Percentiles rank a stretch among this genome's conserved stretches.
These are phyloP conservation scores for Crucibulum cyathiforme DNA, from an alignment of 1,284 basidiomycete species.

Conservation along the genomic window DNA sequence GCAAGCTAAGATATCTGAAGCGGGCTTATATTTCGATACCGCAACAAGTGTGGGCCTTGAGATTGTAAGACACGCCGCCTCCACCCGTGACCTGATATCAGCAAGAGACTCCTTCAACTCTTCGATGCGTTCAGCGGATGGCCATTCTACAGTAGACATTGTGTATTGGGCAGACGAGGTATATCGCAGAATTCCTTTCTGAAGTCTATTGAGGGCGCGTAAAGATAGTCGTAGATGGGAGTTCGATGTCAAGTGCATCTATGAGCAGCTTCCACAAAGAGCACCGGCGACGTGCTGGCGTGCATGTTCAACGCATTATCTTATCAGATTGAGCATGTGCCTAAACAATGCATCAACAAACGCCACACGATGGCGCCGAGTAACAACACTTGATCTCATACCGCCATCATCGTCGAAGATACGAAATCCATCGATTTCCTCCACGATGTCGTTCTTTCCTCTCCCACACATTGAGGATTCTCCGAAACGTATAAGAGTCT, in stretches of 20 bases:
- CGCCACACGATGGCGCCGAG: no score
- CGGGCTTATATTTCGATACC: conserved; percentile 95
- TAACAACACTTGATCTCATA: no score
- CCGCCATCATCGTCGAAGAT: no score
- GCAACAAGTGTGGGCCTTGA: conserved; percentile 67
- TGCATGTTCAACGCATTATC: neutral
- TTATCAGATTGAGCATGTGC: neutral
- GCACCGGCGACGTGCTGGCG: no score
- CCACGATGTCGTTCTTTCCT: conserved; percentile 36
- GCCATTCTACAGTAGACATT: conserved; percentile 8
- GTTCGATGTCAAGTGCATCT: no score
- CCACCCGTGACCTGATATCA: conserved; percentile 56
- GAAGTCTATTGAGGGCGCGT: neutral
- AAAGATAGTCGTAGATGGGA: no score
- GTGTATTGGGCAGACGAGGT: neutral
- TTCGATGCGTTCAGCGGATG: conserved; percentile 32
- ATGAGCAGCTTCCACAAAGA: no score
- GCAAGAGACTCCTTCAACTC: conserved; percentile 60
- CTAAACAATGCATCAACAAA: no score
- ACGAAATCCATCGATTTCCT: no score
- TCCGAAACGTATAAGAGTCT: conserved; percentile 58
- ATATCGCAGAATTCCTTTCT: neutral
- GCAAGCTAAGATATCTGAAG: conserved; percentile 84
- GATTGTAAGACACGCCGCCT: conserved; percentile 37
- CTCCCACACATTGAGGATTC: conserved; percentile 49